These are phyloP conservation scores for Arctostaphylos glauca DNA, from an alignment of 148 eudicot genomes.

Conservation along the genomic window DNA sequence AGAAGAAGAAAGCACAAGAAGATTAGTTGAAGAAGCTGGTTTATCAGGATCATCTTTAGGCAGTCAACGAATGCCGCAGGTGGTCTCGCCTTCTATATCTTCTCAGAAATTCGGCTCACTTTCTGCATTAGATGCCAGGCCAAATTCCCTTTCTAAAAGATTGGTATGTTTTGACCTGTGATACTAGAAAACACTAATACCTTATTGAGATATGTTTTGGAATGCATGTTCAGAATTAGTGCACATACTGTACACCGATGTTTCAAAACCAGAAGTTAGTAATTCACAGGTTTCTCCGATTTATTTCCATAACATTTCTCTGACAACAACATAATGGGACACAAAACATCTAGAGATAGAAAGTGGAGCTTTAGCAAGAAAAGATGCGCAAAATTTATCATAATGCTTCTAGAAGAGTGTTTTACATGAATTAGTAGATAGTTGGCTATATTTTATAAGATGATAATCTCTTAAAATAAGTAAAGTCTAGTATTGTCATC, in stretches of 20 bases:
- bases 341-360: not conserved
- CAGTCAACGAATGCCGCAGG: conserved; percentile 46
- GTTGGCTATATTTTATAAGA: not conserved
- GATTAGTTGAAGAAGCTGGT: conserved; percentile 54
- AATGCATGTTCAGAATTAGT: not conserved
- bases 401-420: not conserved
- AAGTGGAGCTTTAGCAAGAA: not conserved
- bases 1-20: conserved; percentile 55
- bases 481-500: not conserved
- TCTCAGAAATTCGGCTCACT: conserved; percentile 91
- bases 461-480: not conserved
- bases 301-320: not conserved
- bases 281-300: not conserved
- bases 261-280: not conserved
- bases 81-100: conserved; percentile 61
- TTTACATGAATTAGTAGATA: not conserved
- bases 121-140: conserved; percentile 88
- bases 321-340: not conserved
- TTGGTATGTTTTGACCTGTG: conserved; percentile 34
- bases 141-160: conserved; percentile 65
- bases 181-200: not conserved
- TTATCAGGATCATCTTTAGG: conserved; percentile 87
- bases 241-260: not conserved
- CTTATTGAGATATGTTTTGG: not conserved
- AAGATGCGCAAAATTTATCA: not conserved